A percentile compares a stretch with the other conserved stretches of the same genome.
Conservation (phyloP, 192 early-diverging fungal genomes). For the Diversispora eburnea region DNA sequence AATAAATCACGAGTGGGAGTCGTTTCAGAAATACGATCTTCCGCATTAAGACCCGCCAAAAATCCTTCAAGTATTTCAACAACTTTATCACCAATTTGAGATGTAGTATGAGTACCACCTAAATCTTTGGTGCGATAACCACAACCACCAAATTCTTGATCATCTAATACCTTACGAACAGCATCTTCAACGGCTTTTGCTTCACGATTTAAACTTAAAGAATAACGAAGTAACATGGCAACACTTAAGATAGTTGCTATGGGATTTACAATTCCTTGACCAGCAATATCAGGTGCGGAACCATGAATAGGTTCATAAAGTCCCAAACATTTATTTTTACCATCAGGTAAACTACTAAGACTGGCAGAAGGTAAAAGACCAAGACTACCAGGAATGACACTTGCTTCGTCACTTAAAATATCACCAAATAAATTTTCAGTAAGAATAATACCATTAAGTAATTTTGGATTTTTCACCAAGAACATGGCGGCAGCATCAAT, state of each 20-base stretch:
- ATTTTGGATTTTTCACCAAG: constrained; percentile 86
- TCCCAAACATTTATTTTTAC: constrained; percentile 68
- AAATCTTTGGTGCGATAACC: constrained; percentile 88
- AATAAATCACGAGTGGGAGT: constrained; percentile 36
- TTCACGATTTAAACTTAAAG: constrained; percentile 84
- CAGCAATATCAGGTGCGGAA: constrained; percentile 97
- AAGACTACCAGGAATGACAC: constrained; percentile 90
- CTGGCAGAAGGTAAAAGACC: constrained; percentile 92
- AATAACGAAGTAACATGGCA: constrained; percentile 94
- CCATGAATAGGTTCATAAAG: constrained; percentile 99
- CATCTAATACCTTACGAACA: constrained; percentile 89
- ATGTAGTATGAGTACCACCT: constrained; percentile 78
- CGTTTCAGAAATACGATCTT: constrained; percentile 30
- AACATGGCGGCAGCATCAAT: constrained; percentile 98
- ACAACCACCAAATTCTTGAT: constrained; percentile 60
- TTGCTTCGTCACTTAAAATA: constrained; percentile 93
- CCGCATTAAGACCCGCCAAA: constrained; percentile 54
- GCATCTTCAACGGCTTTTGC: constrained; percentile 90
- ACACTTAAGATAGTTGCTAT: constrained; percentile 95
- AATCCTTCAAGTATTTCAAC: constrained; percentile 62
- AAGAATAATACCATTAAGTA: constrained; percentile 91
- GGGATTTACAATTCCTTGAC: constrained; percentile 94
- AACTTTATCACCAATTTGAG: constrained; percentile 90
- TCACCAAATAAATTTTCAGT: constrained; percentile 99
- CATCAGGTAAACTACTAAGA: constrained; percentile 81